Conservation (phyloP, 2,329 filamentous ascomycete species). For the Ophiostoma tasmaniense region DNA sequence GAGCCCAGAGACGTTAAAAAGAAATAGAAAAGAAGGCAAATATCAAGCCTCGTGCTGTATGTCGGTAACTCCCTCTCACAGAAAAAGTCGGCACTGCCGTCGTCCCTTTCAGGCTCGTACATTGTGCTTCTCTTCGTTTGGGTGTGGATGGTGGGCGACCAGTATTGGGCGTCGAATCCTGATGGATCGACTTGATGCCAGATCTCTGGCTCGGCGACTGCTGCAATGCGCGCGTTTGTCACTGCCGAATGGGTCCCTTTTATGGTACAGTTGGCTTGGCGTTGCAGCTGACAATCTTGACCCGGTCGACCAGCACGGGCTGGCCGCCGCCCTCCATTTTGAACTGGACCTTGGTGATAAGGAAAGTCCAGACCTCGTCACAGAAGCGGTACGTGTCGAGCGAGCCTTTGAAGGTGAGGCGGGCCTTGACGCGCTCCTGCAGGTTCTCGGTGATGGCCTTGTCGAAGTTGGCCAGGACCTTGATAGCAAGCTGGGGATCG, state of each 20-base stretch:
- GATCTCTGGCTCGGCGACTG: too few relatives aligned
- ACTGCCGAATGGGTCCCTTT: background rate
- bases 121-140: background rate
- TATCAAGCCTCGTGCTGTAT: background rate
- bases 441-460: conserved; percentile 84
- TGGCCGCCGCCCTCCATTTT: conserved; percentile 79
- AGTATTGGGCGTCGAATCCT: background rate
- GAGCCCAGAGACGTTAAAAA: background rate
- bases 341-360: conserved; percentile 98
- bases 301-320: conserved; percentile 67
- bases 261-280: conserved; percentile 51
- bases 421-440: conserved; percentile 83
- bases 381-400: conserved; percentile 98
- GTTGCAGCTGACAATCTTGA: conserved; percentile 98
- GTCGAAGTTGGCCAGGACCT: conserved; percentile 93
- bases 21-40: background rate
- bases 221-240: too few relatives aligned
- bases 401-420: conserved; percentile 94
- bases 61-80: background rate
- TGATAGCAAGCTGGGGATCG: conserved; percentile 97
- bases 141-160: background rate
- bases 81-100: background rate
- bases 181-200: background rate
- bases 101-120: background rate
- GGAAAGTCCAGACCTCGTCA: conserved; percentile 98